Evolutionary conservation across 352 stramenopile genomes (phyloP).

Genomic region (Phytophthora tentaculata): DNA sequence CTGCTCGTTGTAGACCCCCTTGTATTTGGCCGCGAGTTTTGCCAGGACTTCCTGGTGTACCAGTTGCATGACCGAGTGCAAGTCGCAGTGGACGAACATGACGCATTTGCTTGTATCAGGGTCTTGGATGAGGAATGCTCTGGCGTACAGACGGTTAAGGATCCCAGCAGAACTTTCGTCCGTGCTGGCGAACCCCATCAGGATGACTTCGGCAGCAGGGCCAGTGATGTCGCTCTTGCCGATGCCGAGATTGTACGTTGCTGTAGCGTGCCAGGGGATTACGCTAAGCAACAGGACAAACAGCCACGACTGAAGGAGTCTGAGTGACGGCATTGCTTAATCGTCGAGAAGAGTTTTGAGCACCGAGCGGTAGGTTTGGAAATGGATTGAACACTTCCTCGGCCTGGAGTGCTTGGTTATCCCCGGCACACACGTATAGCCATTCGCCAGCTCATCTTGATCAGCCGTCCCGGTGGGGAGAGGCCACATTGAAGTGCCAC

Average conservation of each 20-base stretch:
- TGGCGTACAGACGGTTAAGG: slow-evolving; percentile 66
- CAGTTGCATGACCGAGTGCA: slow-evolving; percentile 54
- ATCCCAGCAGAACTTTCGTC: slow-evolving; percentile 56
- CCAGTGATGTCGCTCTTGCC: slow-evolving; percentile 72
- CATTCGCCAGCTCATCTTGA: background rate
- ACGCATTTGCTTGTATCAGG: slow-evolving; percentile 34
- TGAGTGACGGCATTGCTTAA: background rate
- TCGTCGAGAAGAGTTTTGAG: background rate
- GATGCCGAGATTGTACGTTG: slow-evolving; percentile 51
- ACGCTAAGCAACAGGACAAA: background rate
- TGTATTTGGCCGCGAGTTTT: slow-evolving; percentile 46
- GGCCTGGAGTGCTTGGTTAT: too few relatives aligned
- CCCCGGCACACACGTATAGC: too few relatives aligned
- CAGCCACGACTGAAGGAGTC: background rate
- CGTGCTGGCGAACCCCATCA: slow-evolving; percentile 67
- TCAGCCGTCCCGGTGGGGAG: background rate
- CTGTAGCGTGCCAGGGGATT: background rate
- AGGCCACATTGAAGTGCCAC: background rate
- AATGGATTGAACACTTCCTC: background rate
- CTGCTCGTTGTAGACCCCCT: slow-evolving; percentile 56
- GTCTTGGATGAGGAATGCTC: slow-evolving; percentile 70
- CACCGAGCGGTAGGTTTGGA: background rate
- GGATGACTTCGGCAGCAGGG: slow-evolving; percentile 57
- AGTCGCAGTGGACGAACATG: slow-evolving; percentile 59
- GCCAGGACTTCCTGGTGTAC: slow-evolving; percentile 61